Evolutionary conservation across 2,329 filamentous ascomycete genomes (phyloP).

Genomic region (Microdochium nivale): DNA sequence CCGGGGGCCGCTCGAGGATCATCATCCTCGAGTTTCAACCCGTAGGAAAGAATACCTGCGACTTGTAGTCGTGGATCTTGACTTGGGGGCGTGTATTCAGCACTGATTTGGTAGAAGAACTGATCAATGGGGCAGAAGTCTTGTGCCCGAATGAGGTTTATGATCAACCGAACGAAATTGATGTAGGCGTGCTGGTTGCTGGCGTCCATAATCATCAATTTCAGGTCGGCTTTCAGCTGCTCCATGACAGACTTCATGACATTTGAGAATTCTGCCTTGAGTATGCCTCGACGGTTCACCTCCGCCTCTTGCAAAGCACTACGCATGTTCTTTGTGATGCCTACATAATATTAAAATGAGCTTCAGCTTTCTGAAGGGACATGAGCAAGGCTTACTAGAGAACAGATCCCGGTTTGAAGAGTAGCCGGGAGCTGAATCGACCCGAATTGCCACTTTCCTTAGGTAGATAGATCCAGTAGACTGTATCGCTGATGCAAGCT

Average conservation of each 20-base stretch:
- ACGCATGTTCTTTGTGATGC: conserved; percentile 40
- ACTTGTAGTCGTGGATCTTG: conserved; percentile 49
- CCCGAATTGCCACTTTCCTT: neutral
- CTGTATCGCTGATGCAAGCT: conserved; percentile 37
- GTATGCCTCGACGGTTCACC: conserved; percentile 21
- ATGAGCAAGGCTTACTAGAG: conserved; percentile 23
- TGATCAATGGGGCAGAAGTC: conserved; percentile 45
- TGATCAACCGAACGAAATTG: conserved; percentile 40
- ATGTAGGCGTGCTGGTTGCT: conserved; percentile 38
- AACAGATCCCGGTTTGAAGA: conserved; percentile 39
- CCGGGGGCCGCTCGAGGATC: conserved; percentile 36
- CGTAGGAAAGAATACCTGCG: conserved; percentile 47
- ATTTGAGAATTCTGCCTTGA: conserved; percentile 31
- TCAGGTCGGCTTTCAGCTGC: conserved; percentile 43
- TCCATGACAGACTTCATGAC: conserved; percentile 40
- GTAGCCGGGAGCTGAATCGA: conserved; percentile 30
- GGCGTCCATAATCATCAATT: conserved; percentile 21
- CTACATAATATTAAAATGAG: conserved; percentile 8
- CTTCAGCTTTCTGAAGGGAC: neutral
- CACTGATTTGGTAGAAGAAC: conserved; percentile 48
- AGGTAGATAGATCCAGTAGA: conserved; percentile 3
- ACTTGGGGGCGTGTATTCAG: conserved; percentile 44
- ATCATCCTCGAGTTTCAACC: conserved; percentile 42
- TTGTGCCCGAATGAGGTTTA: conserved; percentile 45
- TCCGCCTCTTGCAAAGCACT: conserved; percentile 31